Evolutionary conservation across 2,329 filamentous ascomycete species (phyloP), one percentile per base, ranked within the genome.

Genomic region (Aureobasidium sp.): DNA sequence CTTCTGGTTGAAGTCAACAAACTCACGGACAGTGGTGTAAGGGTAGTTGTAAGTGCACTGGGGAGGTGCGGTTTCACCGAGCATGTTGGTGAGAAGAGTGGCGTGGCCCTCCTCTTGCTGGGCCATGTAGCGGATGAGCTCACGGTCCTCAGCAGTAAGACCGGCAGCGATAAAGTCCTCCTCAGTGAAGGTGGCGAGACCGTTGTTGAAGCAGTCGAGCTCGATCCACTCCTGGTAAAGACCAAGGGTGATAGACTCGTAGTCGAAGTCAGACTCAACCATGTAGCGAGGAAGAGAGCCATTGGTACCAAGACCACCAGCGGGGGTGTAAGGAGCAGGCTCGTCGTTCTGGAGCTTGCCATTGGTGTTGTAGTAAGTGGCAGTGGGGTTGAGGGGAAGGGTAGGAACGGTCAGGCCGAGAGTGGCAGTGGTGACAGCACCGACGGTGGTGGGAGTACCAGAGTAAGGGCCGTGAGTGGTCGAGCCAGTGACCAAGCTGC

Each of bases 171-270:
- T 77, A 67, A 92, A 94, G 17, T 94, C 87, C 36, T 83, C 79
- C 0, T 79, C 83, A 1, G 84, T 84, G 74, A 90, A 94, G 0
- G 79, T 83, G 0, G 83, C 84, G 3, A 94, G 80, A 15, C 87
- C 89, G 70, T 88, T 85, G 73, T 89, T 86, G 81, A 94, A 94
- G 15, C 91, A 80, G 71, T 94, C 90, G 1, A 94, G 80, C 75
- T 94, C 89, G 60, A 93, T 91, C 82, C 85, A 94, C 74, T 94
- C 90, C 69, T 92, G 87, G 71, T 93, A 92, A 0, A 93, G 78
- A 13, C 83, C 88, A 13, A 94, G 78, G 0, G 85, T 82, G 34
- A 94, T 80, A 0, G 88, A 92, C 71, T 93, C 82, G 71, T 87
- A 94, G 73, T 94, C 90, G 70, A 92, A 94, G 70, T 95, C 90